Evolutionary conservation across 805 yeast genomes (phyloP), one percentile per base, ranked within the genome.

Genomic region (Candida tammaniensis): DNA sequence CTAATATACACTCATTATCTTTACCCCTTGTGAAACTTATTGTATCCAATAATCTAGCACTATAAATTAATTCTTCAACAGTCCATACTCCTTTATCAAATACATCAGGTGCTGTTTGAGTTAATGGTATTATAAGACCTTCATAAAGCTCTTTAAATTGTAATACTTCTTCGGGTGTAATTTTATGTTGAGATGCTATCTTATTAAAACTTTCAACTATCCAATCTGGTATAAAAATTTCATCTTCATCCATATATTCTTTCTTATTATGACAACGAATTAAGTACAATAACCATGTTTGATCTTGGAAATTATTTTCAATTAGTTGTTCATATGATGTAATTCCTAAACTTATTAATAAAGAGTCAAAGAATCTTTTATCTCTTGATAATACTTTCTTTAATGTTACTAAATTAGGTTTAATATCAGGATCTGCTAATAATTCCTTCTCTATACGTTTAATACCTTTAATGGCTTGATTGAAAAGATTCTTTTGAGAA

Each of bases 251-350:
- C 6, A 33, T 36, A 36, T 68, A 64, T 11, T 51, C 55, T 4
- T 51, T 45, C 28, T 60, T 62, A 50, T 80, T 82, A 37, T 66
- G 60, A 38, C 76, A 71, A 46, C 87, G 66, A 22, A 83, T 74
- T 17, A 83, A 60, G 76, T 82, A 84, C 24, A 84, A 54, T 14
- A 80, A 53, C 54, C 84, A 61, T 2, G 74, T 72, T 44, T 80
- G 82, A 36, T 79, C 80, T 38, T 77, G 58, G 29, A 77, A 65
- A 26, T 69, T 64, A 27, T 73, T 62, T 3, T 55, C 64, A 2
- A 70, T 48, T 11, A 83, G 47, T 29, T 74, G 78, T 4, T 76
- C 80, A 46, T 70, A 78, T 14, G 68, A 64, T 3, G 72, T 55
- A 8, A 77, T 68, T 7, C 87, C 89, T 50, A 80, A 71, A 1